Base-by-base conservation (phyloP, 768 basidiomycete species). In the Kwoniella europaea region DNA sequence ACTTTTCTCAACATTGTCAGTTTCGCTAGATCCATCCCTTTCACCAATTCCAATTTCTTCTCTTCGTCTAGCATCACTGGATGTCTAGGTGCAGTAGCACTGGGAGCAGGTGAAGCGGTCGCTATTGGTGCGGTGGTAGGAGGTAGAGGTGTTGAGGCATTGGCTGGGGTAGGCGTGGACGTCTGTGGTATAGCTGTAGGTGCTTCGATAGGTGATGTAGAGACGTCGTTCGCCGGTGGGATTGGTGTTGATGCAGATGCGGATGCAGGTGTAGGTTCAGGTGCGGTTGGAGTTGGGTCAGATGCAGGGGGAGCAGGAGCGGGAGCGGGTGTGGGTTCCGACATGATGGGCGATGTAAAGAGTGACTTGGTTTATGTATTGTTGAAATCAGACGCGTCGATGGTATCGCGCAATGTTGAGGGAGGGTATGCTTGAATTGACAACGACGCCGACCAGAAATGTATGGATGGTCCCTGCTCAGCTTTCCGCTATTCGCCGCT, bases 1-100 rank as follows among this genome's bases (percentile, higher is more conserved):
- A 75, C 78, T 73, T 78, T 75, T 18, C 69, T 58, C 18, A 80
- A 24, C 24, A 58, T 56, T 20, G 59, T 50, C 10, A 73, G 29
- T 52, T 58, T 60, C 5, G 57, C 27, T 20, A 54, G 9, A 22
- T 69, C 68, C 63, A 73, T 69, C 2, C 61, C 64, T 29, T 64
- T 65, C 29, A 73, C 62, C 67, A 69, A 46, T 18, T 73, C 72
- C 67, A 65, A 43, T 60, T 73, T 73, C 52, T 69, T 63, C 58
- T 69, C 72, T 3, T 73, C 72, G 13, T 63, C 67, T 18, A 68
- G 9, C 41, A 50, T 41, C 27, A 43, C 44, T 27, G 43, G 10
- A 1, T 62, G 43, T 27, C 41, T 24, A 22, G 42, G 20, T 56
- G 55, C 18, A 13, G 50, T 9, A 2, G 57, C 16, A 50, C 22